These are phyloP conservation scores for Hygrocybe punicea DNA, from an alignment of 768 basidiomycete genomes.

Conservation along the genomic window DNA sequence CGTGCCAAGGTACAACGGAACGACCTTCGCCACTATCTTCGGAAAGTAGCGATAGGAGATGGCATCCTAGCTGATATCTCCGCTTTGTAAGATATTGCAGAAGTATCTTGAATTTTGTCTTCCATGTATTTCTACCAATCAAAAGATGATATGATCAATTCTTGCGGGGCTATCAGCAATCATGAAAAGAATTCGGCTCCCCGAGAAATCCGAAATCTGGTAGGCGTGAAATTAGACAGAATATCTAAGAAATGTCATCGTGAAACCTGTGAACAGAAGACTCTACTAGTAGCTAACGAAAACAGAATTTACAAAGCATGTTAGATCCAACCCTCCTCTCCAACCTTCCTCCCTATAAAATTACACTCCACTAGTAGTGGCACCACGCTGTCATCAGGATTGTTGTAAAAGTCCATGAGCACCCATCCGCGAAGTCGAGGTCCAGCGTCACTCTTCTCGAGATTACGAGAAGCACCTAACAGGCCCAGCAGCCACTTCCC, in stretches of 20 bases:
- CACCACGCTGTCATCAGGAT: slow-evolving; percentile 56
- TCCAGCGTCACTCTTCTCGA: not conserved
- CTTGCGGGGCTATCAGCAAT: too few relatives aligned
- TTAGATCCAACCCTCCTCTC: slow-evolving; percentile 43
- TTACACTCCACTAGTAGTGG: slow-evolving; percentile 72
- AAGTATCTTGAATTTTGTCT: too few relatives aligned
- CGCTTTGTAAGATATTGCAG: not conserved
- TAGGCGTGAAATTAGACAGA: too few relatives aligned
- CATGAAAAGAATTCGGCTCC: too few relatives aligned
- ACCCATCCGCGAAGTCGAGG: slow-evolving; percentile 69
- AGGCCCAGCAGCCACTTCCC: slow-evolving; percentile 65
- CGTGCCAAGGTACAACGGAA: slow-evolving; percentile 38
- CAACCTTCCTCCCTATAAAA: slow-evolving; percentile 48
- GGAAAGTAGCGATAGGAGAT: slow-evolving; percentile 6
- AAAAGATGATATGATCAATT: too few relatives aligned
- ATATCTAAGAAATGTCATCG: not conserved
- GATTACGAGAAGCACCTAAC: slow-evolving; percentile 31
- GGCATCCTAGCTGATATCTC: not conserved
- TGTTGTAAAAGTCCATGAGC: slow-evolving; percentile 68
- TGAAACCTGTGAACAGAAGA: not conserved
- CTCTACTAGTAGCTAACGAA: too few relatives aligned
- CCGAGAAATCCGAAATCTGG: too few relatives aligned
- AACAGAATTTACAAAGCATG: not conserved
- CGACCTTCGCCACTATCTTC: slow-evolving; percentile 47
- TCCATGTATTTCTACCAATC: too few relatives aligned